Conservation (phyloP, 2,329 filamentous ascomycete genomes). For the Alternaria infectoria region DNA sequence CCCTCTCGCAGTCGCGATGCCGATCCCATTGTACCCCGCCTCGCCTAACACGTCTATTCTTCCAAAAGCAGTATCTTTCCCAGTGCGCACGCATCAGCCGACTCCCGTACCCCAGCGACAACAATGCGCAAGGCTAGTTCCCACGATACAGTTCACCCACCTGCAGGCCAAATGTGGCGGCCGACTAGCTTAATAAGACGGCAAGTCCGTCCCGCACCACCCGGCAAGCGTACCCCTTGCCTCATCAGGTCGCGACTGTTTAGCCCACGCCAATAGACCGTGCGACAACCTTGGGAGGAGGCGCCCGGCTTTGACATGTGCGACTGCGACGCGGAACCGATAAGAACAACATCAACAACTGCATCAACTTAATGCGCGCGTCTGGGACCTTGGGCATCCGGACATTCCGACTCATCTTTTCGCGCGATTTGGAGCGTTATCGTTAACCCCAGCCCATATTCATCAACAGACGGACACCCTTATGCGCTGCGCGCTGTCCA, state of each 20-base stretch:
- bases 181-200: not conserved
- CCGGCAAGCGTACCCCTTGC: not conserved
- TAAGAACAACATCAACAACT: not conserved
- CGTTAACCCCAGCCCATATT: not conserved
- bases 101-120: not conserved
- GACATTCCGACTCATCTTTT: not conserved
- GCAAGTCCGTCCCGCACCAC: not conserved
- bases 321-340: not conserved
- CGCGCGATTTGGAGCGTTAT: not conserved
- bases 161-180: not conserved
- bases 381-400: not conserved
- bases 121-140: not conserved
- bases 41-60: rapidly evolving
- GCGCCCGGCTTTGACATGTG: not conserved
- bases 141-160: not conserved
- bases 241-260: not conserved
- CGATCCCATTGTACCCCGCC: not conserved
- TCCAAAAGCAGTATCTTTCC: not conserved
- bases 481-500: not conserved
- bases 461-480: not conserved
- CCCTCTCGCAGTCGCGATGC: not conserved
- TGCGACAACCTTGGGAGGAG: not conserved
- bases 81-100: not conserved
- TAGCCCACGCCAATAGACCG: not conserved
- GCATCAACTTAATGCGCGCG: not conserved